Base-by-base conservation (phyloP, 2,329 filamentous ascomycete species). In the Fusarium sp. region DNA sequence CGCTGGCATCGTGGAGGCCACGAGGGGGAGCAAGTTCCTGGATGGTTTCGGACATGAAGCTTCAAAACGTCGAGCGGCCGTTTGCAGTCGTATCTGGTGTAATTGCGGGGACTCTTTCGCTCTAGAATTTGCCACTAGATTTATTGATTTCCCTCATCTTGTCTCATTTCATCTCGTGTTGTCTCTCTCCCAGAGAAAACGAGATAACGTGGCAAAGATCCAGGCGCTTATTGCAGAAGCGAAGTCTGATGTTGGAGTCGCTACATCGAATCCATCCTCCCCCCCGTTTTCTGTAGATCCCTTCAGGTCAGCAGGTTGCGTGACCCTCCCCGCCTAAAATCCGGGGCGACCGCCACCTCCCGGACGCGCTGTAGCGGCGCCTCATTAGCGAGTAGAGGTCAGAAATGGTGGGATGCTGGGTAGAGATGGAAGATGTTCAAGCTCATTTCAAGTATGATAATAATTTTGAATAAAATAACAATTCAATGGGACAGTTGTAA, bases 331-430 rank as follows among this genome's bases (percentile, higher is more conserved):
- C 57, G 66, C 61, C 42, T 62, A 51, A 70, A 56, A 71, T 71
- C 57, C 67, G 71, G 71, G 60, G 71, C 68, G 64, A 42, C 67
- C 60, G 62, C 42, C 57, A 29, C 40, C 36, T 38, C 36, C 40
- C 40, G 40, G 40, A 42, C 51, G 17, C 16, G 56, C 29, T 42
- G 61, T 44, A 24, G 56, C 22, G 56, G 35, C 56, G 51, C 31
- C 31, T 35, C 44, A 49, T 49, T 35, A 35, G 51, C 51, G 51
- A 56, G 16, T 1, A 27, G 35, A 38, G 35, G 35, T 5, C 17
- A 17, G 35, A 38, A 38, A 38, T 38, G 16, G 16, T 9, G 14
- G 8, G 35, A 17, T 14, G 6, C 31, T 4, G 31, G 31, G 31
- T 31, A 33, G 11, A 33, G 31, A 33, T 33, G 31, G 31, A 33